These are phyloP conservation scores for Ogataea neopini DNA, from an alignment of 805 yeast genomes.

Conservation along the genomic window DNA sequence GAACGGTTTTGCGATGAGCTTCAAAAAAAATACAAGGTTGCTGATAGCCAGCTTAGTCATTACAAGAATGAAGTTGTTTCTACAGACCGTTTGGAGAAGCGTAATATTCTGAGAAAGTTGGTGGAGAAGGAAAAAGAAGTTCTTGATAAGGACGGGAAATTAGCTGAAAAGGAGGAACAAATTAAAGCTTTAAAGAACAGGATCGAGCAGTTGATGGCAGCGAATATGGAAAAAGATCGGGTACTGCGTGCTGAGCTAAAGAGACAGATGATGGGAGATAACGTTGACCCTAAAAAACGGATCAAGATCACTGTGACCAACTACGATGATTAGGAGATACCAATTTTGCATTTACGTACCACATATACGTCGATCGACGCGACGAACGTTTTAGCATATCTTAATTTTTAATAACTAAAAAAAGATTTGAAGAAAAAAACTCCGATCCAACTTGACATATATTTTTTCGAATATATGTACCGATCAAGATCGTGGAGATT, in stretches of 20 bases:
- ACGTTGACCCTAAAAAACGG: not conserved
- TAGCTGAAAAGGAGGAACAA: conserved; percentile 14
- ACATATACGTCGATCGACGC: not conserved
- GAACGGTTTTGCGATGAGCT: conserved; percentile 16
- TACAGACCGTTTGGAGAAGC: too few species aligned
- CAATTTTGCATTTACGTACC: too few species aligned
- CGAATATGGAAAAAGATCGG: not conserved
- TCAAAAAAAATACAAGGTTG: conserved; percentile 12
- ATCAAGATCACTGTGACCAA: conserved; percentile 6
- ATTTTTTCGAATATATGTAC: too few species aligned
- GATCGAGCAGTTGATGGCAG: not conserved
- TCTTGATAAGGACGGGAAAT: too few species aligned
- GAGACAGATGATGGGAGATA: not conserved
- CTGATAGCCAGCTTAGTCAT: conserved; percentile 10
- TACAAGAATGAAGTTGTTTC: conserved; percentile 5
- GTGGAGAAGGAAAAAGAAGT: not conserved
- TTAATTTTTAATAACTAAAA: too few species aligned
- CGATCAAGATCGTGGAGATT: too few species aligned
- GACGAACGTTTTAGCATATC: too few species aligned
- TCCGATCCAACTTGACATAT: too few species aligned
- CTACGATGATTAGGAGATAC: not conserved
- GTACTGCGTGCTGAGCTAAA: conserved; percentile 2
- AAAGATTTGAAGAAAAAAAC: too few species aligned
- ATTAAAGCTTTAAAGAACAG: conserved; percentile 6
- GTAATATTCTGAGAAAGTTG: too few species aligned